These are phyloP conservation scores for Isoetes taiwanensis DNA, from an alignment of 75 land plant genomes.

Conservation along the genomic window DNA sequence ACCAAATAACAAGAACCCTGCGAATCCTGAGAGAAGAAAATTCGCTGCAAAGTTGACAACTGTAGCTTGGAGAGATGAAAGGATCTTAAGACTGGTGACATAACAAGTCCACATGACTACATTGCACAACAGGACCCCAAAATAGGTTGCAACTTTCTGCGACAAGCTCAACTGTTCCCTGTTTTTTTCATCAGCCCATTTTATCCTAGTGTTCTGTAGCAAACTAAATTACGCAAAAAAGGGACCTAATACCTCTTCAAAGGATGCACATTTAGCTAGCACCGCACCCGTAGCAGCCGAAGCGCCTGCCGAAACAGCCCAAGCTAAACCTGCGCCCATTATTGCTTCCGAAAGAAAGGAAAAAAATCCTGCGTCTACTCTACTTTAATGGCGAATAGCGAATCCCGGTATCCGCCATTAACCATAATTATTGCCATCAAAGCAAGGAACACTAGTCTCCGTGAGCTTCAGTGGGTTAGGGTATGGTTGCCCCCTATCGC, in stretches of 20 bases:
- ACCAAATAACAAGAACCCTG: slow-evolving; percentile 62
- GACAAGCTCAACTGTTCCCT: slow-evolving; percentile 7
- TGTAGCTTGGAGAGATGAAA: slow-evolving; percentile 86
- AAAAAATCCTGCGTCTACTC: no score
- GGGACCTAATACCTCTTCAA: slow-evolving; percentile 21
- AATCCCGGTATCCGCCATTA: no score
- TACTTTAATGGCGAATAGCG: no score
- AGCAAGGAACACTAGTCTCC: no score
- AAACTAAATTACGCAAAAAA: background rate
- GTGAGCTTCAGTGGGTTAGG: no score
- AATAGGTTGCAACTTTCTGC: slow-evolving; percentile 41
- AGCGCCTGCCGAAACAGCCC: slow-evolving; percentile 58
- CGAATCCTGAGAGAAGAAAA: slow-evolving; percentile 72
- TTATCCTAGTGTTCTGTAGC: background rate
- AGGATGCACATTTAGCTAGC: slow-evolving; percentile 52
- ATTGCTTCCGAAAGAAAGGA: no score
- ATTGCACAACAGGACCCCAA: slow-evolving; percentile 52
- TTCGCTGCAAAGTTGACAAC: slow-evolving; percentile 80
- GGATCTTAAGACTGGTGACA: slow-evolving; percentile 60
- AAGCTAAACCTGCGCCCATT: slow-evolving; percentile 19
- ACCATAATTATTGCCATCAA: no score
- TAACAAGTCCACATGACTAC: slow-evolving; percentile 93
- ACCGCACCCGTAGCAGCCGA: slow-evolving; percentile 67
- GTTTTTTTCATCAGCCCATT: background rate
- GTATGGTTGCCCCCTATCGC: no score